Percentiles rank a stretch among this genome's conserved stretches.
Evolutionary conservation across 257 asterid genomes (phyloP).

Genomic region (Lithospermum erythrorhizon): DNA sequence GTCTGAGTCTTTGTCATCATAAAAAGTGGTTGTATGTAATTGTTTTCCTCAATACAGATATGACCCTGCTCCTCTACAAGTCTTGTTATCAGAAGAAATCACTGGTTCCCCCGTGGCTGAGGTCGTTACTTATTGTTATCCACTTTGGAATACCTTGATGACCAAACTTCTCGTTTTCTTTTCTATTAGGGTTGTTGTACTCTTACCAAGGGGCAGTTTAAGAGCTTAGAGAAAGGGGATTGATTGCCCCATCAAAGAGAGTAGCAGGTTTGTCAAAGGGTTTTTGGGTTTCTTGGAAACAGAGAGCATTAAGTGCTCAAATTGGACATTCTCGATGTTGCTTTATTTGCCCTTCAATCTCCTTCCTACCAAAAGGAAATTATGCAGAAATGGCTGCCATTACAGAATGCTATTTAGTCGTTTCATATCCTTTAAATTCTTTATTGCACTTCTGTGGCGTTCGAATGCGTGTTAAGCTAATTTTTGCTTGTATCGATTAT

Average conservation of each 20-base stretch:
- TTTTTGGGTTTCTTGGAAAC: not conserved
- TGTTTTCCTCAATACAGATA: conserved; percentile 33
- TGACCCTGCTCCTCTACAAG: conserved; percentile 79
- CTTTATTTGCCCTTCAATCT: no score
- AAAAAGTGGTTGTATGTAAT: no score
- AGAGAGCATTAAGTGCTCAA: no score
- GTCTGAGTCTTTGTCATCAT: not conserved
- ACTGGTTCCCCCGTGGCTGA: conserved; percentile 97
- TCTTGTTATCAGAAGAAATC: conserved; percentile 86
- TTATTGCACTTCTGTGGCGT: no score
- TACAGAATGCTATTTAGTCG: no score
- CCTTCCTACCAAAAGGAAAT: no score
- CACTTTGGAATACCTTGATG: no score
- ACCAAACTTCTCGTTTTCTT: not conserved
- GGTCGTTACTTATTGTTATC: no score
- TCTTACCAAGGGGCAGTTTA: conserved; percentile 75
- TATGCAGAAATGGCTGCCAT: no score
- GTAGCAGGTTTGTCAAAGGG: conserved; percentile 52
- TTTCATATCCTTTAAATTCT: no score
- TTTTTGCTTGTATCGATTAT: not conserved
- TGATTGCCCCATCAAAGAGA: conserved; percentile 63
- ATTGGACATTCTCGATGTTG: no score
- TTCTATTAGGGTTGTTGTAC: conserved; percentile 81
- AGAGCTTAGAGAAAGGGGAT: conserved; percentile 92
- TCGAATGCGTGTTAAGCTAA: no score